These are phyloP conservation scores for Solanum acaule DNA, from an alignment of 257 asterid genomes.

Conservation along the genomic window DNA sequence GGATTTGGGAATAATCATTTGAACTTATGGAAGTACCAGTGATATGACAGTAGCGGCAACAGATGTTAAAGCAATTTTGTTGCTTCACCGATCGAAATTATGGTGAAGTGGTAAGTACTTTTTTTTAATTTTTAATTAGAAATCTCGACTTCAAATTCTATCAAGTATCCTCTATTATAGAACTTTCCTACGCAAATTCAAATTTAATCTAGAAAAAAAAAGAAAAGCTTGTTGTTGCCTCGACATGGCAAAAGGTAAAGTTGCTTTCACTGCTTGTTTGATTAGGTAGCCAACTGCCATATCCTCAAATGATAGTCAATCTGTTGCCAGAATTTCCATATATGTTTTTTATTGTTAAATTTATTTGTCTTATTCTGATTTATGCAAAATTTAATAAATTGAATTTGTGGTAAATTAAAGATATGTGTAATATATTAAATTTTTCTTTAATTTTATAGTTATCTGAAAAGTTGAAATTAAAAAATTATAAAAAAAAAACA, in stretches of 20 bases:
- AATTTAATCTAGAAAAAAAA: too few relatives aligned
- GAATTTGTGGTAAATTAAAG: not conserved
- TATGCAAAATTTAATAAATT: not conserved
- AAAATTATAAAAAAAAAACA: too few relatives aligned
- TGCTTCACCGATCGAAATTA: too few relatives aligned
- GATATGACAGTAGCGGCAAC: not conserved
- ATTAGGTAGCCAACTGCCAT: slow-evolving; percentile 9
- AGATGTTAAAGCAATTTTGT: not conserved
- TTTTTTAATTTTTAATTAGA: too few relatives aligned
- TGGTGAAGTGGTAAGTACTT: too few relatives aligned
- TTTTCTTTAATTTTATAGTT: accelerated
- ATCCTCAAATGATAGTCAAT: not conserved
- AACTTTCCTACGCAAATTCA: too few relatives aligned
- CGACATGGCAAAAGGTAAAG: not conserved
- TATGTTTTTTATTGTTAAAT: not conserved
- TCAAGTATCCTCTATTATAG: too few relatives aligned
- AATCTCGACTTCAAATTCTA: too few relatives aligned
- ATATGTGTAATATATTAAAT: accelerated
- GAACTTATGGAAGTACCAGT: not conserved
- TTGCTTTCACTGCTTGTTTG: not conserved
- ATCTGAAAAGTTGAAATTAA: accelerated
- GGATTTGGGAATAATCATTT: not conserved
- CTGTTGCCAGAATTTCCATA: slow-evolving; percentile 21
- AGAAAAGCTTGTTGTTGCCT: not conserved
- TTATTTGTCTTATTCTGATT: not conserved